Base-by-base conservation (phyloP, 768 basidiomycete genomes). In the Pulveroboletus sp. region DNA sequence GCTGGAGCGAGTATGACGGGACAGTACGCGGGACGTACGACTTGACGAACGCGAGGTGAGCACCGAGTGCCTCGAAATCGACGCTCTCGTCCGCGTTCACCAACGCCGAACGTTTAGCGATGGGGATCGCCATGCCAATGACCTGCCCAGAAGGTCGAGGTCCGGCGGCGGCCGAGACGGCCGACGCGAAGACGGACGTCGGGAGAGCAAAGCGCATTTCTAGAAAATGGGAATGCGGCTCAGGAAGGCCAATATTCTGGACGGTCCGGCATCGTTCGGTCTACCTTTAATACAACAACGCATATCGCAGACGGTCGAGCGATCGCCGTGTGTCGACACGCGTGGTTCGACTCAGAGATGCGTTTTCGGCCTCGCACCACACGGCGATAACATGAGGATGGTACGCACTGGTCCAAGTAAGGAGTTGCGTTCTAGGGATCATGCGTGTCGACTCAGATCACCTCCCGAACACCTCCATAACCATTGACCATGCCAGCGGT, bases 81-180 rank as follows among this genome's bases (percentile, higher is more conserved):
- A 54, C 49, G 16, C 22, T 48, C 5, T 40, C 45, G 49, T 53
- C 50, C 9, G 29, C 23, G n/a, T 60, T 56, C 9, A 44, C n/a
- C 2, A 53, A 26, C 4, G 16, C 14, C 2, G 51, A 31, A 4
- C 35, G 55, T 42, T 56, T 58, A 5, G 17, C 20, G 42, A 58
- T 50, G 13, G 57, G 49, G 20, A 60, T 50, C 5, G 47, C 41
- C 1, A 5, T 38, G 10, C 58, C 41, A 17, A 16, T 19, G 3
- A 20, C 17, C 10, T 54, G 19, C 12, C 6, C 11, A 8, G 7
- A 8, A 16, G 1, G 46, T 40, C 12, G 34, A 49, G 56, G 56
- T 30, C 19, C 39, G 3, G 58, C 53, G 12, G 53, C 35, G 16
- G 31, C 42, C 26, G 47, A 51, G 26, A 38, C 34, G 9, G 31